Base-by-base conservation (phyloP, 768 basidiomycete genomes). In the Saitozyma podzolica region DNA sequence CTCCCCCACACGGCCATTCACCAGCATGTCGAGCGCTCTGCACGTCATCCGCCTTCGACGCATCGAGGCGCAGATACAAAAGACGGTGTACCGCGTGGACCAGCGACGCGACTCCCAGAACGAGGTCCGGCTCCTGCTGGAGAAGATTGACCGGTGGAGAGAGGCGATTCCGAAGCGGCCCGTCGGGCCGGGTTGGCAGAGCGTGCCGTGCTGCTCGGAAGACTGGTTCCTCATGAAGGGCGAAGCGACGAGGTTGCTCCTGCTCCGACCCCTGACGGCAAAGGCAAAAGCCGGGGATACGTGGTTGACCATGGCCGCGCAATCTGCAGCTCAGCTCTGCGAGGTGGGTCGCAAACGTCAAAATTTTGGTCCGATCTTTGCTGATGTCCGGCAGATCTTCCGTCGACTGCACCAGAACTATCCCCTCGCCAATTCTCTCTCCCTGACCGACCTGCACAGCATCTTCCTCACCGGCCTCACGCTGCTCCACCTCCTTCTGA, bases 401-500 rank as follows among this genome's bases (percentile, higher is more conserved):
- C 53, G 60, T 9, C 40, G 60, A 13, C 52, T 61, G 54, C 60
- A 61, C 48, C 61, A 63, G 20, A 56, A 57, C n/a, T 58, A 57
- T 40, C 61, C 61, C n/a, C 29, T 58, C 6, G 50, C 55, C 11
- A 57, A 63, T 39, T 63, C 61, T 0, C 51, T 63, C 17, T 63
- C 56, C 41, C 51, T 63, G 13, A 57, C 61, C 49, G 61, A 63
- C 10, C 56, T 63, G 40, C 61, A 63, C 20, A 58, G 50, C 39
- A 65, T 58, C 50, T 65, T 65, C 59, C 49, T 65, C 37, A 58
- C 56, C 13, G 64, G 64, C 20, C 37, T 65, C 7, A 65, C 64
- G 7, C 49, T 65, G 6, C 59, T 65, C 1, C 59, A 61, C 42
- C 47, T 61, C 3, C 53, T 61, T 11, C 53, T 53, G 19, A 54